Conservation (phyloP, 2,329 filamentous ascomycete genomes). For the Neospermospora avenae region DNA sequence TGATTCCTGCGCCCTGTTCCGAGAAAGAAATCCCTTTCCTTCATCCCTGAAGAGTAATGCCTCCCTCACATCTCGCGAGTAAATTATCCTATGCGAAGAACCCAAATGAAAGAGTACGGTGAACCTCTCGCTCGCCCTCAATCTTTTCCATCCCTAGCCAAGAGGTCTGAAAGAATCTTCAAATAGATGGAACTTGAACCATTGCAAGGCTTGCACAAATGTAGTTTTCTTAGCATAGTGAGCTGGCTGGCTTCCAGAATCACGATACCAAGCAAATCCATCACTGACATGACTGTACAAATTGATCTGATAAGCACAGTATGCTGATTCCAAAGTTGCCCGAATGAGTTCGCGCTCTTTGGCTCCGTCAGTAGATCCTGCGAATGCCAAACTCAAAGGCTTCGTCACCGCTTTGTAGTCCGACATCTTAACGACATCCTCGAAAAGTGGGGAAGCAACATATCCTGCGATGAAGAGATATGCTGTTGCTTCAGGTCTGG, state of each 20-base stretch:
- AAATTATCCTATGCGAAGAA: no score
- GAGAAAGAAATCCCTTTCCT: no score
- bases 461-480: slow-evolving; percentile 1
- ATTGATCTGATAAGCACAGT: slow-evolving; percentile 56
- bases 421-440: no score
- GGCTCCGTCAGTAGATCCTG: not conserved
- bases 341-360: not conserved
- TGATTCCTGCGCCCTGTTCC: no score
- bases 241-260: slow-evolving; percentile 51
- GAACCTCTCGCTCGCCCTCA: no score
- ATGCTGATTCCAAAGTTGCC: not conserved
- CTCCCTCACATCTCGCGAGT: no score
- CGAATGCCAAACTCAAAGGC: slow-evolving; percentile 9
- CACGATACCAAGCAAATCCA: slow-evolving; percentile 66
- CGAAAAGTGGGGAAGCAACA: slow-evolving; percentile 1
- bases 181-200: slow-evolving; percentile 50
- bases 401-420: not conserved
- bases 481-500: not conserved
- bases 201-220: slow-evolving; percentile 69
- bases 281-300: slow-evolving; percentile 68
- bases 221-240: slow-evolving; percentile 76
- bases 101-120: no score
- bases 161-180: slow-evolving; percentile 48
- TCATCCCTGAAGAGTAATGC: no score
- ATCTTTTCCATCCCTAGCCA: not conserved